Evolutionary conservation across 2,329 filamentous ascomycete genomes (phyloP).

Genomic region (Pyricularia grisea): DNA sequence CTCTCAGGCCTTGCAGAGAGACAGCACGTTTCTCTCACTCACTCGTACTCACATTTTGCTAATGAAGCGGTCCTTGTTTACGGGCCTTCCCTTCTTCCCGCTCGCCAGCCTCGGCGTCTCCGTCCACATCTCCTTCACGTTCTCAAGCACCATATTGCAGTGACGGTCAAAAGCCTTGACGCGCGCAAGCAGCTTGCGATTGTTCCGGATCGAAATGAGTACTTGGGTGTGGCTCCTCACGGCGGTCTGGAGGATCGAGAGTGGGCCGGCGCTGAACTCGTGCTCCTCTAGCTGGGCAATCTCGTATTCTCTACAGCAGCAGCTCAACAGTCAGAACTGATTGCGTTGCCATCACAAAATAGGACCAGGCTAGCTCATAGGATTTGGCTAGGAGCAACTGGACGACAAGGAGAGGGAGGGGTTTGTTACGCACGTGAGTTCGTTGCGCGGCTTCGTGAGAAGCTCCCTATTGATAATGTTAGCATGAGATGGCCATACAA

Average conservation of each 20-base stretch:
- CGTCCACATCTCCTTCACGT: conserved; percentile 96
- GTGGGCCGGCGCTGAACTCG: conserved; percentile 42
- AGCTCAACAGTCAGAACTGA: conserved; percentile 8
- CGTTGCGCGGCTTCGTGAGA: conserved; percentile 76
- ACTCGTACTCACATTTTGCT: conserved; percentile 68
- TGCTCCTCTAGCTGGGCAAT: conserved; percentile 60
- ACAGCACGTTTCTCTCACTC: not conserved
- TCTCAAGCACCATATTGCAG: conserved; percentile 98
- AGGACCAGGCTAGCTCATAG: not conserved
- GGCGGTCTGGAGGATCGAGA: conserved; percentile 94
- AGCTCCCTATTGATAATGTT: conserved; percentile 57
- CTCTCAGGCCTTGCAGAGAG: not conserved
- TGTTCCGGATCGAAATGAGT: conserved; percentile 94
- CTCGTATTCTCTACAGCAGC: conserved; percentile 67
- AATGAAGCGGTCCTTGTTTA: conserved; percentile 98
- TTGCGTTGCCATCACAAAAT: not conserved
- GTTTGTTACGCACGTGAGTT: conserved; percentile 69
- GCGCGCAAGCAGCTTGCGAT: conserved; percentile 91
- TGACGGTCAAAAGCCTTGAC: conserved; percentile 98
- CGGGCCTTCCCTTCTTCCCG: conserved; percentile 79
- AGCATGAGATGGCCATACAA: conserved; percentile 18
- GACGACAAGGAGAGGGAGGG: conserved; percentile 6
- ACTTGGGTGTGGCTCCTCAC: conserved; percentile 93
- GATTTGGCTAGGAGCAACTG: not conserved
- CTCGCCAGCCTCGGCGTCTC: conserved; percentile 76